Evolutionary conservation across 208 protist species (phyloP), one percentile per base, ranked within the genome.

Genomic region (Leishmania tarentolae): DNA sequence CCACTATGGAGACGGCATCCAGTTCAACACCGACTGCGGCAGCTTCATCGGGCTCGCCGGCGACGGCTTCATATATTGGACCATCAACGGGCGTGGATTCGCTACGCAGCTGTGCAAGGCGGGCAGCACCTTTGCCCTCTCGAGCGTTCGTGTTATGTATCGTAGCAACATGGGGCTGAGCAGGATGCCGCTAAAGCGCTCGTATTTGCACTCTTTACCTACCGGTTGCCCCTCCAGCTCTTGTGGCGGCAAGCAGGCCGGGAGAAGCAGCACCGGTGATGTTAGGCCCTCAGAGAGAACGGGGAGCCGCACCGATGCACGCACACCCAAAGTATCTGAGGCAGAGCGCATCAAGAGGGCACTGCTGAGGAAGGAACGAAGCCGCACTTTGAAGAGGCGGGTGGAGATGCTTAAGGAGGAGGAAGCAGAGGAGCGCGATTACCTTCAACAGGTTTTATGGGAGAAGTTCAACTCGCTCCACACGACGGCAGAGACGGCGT

Each of bases 41-140:
- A 89, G 87, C 83, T 96, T 97, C 79, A 85, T 97, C 50, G 95
- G 95, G 11, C 77, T 98, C 8, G 93, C 90, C 37, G 93, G 80
- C 1, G 93, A 98, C 74, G 85, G 89, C 47, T 94, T 72, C 61
- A 68, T 93, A 15, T 98, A 96, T 80, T 98, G 95, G 93, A 88
- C 85, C 61, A 75, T 72, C 24, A 89, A 90, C 44, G 92, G 88
- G 9, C 80, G 85, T 3, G 77, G 81, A 50, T 92, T 94, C 78
- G 93, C 95, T 28, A 85, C 91, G 44, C 82, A 81, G 57, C 76
- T 97, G 79, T 95, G 89, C 69, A 84, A 95, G 74, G 59, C 73
- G 3, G 92, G 84, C 53, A 96, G 93, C 71, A 82, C 53, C 70
- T 92, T 96, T 70, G 92, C 86, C 13, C 84, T 91, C 15, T 91